Percentiles rank a stretch among this genome's conserved stretches.
Conservation (phyloP, 1,139 yeast species). For the Sugiyamaella novakii region DNA sequence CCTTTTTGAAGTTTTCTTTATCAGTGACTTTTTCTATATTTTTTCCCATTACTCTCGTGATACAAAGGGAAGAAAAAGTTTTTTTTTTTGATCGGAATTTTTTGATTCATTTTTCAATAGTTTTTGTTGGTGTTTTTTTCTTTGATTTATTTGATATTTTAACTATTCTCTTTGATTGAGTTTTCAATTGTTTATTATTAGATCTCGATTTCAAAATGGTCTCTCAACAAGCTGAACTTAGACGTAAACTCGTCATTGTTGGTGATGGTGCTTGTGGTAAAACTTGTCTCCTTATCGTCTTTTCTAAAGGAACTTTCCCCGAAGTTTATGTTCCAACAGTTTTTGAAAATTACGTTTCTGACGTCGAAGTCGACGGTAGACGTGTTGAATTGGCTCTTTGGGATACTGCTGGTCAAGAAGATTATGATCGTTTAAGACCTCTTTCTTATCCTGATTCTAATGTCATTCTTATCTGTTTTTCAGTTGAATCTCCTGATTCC, state of each 20-base stretch:
- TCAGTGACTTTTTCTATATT: no score
- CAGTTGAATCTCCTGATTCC: slow-evolving; percentile 89
- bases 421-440: slow-evolving; percentile 93
- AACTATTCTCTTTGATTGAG: no score
- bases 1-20: no score
- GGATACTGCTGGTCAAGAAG: slow-evolving; percentile 99
- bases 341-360: slow-evolving; percentile 92
- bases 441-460: slow-evolving; percentile 91
- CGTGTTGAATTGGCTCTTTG: slow-evolving; percentile 91
- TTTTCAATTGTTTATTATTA: no score
- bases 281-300: slow-evolving; percentile 58
- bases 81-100: no score
- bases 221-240: slow-evolving; percentile 43
- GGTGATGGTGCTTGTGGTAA: slow-evolving; percentile 98
- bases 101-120: no score
- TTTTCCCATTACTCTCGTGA: no score
- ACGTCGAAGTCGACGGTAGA: slow-evolving; percentile 89
- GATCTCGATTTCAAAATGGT: no score
- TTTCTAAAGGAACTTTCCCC: slow-evolving; percentile 94
- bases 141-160: no score
- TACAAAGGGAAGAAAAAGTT: no score
- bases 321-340: slow-evolving; percentile 95
- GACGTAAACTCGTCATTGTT: slow-evolving; percentile 81
- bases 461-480: slow-evolving; percentile 88
- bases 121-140: no score